These are phyloP conservation scores for Kurtzmaniella quercitrusa DNA, from an alignment of 1,139 yeast genomes.

Conservation along the genomic window DNA sequence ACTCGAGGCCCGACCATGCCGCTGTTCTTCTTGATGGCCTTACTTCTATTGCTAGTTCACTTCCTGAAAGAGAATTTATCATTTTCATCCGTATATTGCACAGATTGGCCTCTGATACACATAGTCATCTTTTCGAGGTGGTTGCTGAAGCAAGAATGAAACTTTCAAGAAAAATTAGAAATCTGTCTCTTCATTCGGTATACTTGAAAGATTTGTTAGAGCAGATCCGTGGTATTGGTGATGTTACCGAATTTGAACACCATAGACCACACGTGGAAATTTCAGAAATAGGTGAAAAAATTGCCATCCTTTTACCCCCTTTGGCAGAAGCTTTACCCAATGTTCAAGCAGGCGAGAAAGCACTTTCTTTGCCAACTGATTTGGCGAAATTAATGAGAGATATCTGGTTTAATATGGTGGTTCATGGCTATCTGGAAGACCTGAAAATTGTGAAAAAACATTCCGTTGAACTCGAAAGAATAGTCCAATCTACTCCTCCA, in stretches of 20 bases:
- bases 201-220: slow-evolving; percentile 66
- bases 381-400: slow-evolving; percentile 67
- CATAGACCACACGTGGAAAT: slow-evolving; percentile 81
- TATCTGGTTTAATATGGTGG: slow-evolving; percentile 91
- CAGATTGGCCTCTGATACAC: slow-evolving; percentile 32
- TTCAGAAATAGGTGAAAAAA: slow-evolving; percentile 71
- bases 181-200: slow-evolving; percentile 46
- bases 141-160: slow-evolving; percentile 47
- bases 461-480: slow-evolving; percentile 50
- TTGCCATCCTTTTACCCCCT: slow-evolving; percentile 65
- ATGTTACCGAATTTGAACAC: slow-evolving; percentile 72
- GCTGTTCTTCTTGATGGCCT: slow-evolving; percentile 51
- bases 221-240: slow-evolving; percentile 74
- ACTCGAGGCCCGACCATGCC: slow-evolving; percentile 35
- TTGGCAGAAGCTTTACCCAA: slow-evolving; percentile 72
- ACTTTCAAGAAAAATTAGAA: slow-evolving; percentile 47
- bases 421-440: slow-evolving; percentile 75
- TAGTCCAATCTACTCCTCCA: slow-evolving; percentile 90
- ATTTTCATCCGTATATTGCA: slow-evolving; percentile 50
- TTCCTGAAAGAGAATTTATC: slow-evolving; percentile 58
- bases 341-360: slow-evolving; percentile 35
- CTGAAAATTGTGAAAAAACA: slow-evolving; percentile 53
- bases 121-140: slow-evolving; percentile 26
- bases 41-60: slow-evolving; percentile 53
- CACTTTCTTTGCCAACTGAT: slow-evolving; percentile 41